Evolutionary conservation across 1,284 basidiomycete species (phyloP).

Genomic region (Marasmius sp.): DNA sequence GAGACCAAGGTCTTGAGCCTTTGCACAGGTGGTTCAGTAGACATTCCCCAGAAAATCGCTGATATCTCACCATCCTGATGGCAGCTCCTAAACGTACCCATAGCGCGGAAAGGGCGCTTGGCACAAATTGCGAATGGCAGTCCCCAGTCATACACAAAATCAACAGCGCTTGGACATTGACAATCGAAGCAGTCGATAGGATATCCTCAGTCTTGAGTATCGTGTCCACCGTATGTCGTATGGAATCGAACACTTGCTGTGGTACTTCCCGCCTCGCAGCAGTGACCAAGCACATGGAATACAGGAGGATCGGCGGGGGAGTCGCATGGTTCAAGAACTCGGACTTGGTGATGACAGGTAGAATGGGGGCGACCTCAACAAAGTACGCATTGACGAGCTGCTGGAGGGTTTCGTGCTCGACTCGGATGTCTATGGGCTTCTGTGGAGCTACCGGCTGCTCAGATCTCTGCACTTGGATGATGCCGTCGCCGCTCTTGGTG

Average conservation of each 20-base stretch:
- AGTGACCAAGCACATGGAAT: constrained; percentile 90
- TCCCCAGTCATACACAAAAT: constrained; percentile 82
- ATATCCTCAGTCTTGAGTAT: constrained; percentile 90
- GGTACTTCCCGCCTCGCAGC: constrained; percentile 85
- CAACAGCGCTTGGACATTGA: constrained; percentile 88
- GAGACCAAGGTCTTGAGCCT: constrained; percentile 92
- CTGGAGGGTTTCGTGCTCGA: constrained; percentile 81
- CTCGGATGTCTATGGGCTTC: constrained; percentile 64
- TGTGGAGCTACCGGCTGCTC: constrained; percentile 53
- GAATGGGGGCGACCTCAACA: constrained; percentile 77
- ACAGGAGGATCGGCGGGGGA: constrained; percentile 81
- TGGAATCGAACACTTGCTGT: constrained; percentile 79
- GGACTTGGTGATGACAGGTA: constrained; percentile 84
- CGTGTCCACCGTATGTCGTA: constrained; percentile 82
- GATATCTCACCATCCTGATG: constrained; percentile 74
- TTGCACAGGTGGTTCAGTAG: constrained; percentile 15
- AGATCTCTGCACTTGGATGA: constrained; percentile 82
- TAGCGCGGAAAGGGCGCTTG: constrained; percentile 71
- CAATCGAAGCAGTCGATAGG: constrained; percentile 81
- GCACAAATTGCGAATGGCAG: constrained; percentile 77
- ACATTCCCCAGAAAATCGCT: constrained; percentile 11
- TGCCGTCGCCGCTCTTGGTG: constrained; percentile 78
- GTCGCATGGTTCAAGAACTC: constrained; percentile 81
- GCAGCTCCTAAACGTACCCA: constrained; percentile 79
- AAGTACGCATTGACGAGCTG: constrained; percentile 91